These are phyloP conservation scores for Corylus avellana DNA, from an alignment of 306 rosid species.

Conservation along the genomic window DNA sequence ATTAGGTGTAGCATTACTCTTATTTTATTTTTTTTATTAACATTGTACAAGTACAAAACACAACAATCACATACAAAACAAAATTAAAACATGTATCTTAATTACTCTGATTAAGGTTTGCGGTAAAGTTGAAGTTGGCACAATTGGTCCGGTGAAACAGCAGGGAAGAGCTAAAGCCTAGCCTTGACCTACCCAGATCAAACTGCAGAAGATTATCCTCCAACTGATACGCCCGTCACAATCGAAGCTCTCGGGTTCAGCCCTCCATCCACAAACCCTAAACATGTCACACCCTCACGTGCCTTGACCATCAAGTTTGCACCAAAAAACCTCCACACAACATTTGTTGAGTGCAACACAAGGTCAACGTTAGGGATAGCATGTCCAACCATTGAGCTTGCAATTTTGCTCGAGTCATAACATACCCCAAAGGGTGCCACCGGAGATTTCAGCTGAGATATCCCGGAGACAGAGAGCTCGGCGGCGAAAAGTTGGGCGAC, in stretches of 20 bases:
- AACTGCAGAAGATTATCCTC: constrained; percentile 43
- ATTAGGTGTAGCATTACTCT: too few species aligned
- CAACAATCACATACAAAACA: too few species aligned
- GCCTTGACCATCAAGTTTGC: constrained; percentile 41
- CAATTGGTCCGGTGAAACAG: constrained; percentile 34
- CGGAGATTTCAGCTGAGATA: constrained; percentile 28
- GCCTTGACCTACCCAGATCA: constrained; percentile 43
- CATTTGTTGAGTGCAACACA: constrained; percentile 27
- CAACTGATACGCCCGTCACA: constrained; percentile 40
- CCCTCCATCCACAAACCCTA: constrained; percentile 55
- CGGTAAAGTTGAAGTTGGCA: constrained; percentile 35
- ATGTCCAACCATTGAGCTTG: constrained; percentile 11
- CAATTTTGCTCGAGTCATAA: constrained; percentile 26
- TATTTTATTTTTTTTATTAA: too few species aligned
- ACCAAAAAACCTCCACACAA: constrained; percentile 44
- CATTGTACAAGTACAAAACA: too few species aligned
- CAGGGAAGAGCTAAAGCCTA: constrained; percentile 47
- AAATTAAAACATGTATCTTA: too few species aligned
- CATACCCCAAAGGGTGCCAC: constrained; percentile 53
- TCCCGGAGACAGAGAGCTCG: constrained; percentile 14
- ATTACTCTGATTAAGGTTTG: neutral
- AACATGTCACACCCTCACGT: constrained; percentile 40
- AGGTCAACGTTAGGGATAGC: constrained; percentile 38
- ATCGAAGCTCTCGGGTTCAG: constrained; percentile 29
- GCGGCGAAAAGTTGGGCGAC: constrained; percentile 23